Base-by-base conservation (phyloP, 164 flowering plant species). In the Berberis thunbergii region DNA sequence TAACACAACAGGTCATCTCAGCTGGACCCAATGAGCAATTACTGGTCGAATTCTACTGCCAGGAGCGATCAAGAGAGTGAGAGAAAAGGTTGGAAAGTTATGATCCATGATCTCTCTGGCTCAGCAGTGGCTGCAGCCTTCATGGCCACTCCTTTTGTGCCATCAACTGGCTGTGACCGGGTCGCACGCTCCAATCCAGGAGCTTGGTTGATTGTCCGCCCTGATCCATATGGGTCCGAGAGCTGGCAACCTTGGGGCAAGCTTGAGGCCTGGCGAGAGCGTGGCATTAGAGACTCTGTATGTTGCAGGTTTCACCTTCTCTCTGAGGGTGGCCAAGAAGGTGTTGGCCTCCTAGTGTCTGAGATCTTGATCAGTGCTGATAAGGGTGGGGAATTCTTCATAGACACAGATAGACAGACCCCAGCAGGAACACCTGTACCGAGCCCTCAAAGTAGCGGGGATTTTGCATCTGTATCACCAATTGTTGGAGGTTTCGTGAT, bases 201-300 rank as follows among this genome's bases (percentile, higher is more conserved):
- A 69, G 86, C 91, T 42, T 91, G 97, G 97, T 67, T 91, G 63
- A 88, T 91, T 57, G 88, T 85, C 56, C 85, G 84, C 1, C 91
- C 96, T 12, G 91, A 88, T 63, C 61, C 69, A 3, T 76, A 77
- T 65, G 68, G 81, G 63, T 72, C 84, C 6, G 93, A 84, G 40
- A 81, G 89, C 74, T 91, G 97, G 97, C 89, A 80, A 64, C 97
- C 97, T 45, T 91, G 97, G 97, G 97, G 97, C 42, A 86, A 84
- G 77, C 91, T 91, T 41, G 94, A 91, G 63, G 97, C 97, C 6
- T 91, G 97, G 97, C 96, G 97, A 39, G 97, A 88, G 66, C 77
- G 79, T 49, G 93, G 93, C 9, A 64, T 72, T 46, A 72, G 79
- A 66, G 96, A 91, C 60, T 76, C 82, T 8, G 66, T 91, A 4